These are phyloP conservation scores for Lipomyces orientalis DNA, from an alignment of 805 yeast genomes.

Conservation along the genomic window DNA sequence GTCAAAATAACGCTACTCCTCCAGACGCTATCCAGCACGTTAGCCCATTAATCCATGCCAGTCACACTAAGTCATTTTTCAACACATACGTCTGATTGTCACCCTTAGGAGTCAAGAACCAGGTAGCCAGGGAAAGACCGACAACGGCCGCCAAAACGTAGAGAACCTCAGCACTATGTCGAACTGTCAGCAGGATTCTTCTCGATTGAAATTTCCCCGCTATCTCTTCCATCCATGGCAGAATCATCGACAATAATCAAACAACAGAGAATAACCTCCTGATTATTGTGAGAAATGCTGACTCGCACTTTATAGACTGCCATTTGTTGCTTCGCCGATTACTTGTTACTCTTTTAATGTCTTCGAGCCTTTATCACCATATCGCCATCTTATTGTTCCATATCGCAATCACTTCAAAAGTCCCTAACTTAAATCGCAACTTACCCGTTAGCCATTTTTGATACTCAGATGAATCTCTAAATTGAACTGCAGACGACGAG, in stretches of 20 bases:
- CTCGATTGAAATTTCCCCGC: background rate
- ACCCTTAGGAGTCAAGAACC: slow-evolving; percentile 41
- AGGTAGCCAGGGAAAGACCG: slow-evolving; percentile 35
- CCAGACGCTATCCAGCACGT: slow-evolving; percentile 47
- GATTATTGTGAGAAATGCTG: background rate
- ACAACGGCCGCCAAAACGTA: slow-evolving; percentile 37
- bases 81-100: slow-evolving; percentile 39
- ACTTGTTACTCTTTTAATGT: background rate
- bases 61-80: background rate
- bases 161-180: slow-evolving; percentile 34
- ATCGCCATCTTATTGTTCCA: background rate
- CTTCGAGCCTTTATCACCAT: background rate
- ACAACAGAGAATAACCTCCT: background rate
- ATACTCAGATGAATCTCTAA: background rate
- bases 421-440: background rate
- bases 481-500: background rate
- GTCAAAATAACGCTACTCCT: slow-evolving; percentile 69
- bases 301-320: background rate
- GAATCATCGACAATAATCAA: background rate
- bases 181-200: background rate
- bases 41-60: background rate
- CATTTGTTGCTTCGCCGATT: background rate
- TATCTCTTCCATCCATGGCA: background rate
- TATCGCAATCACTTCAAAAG: background rate
- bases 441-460: slow-evolving; percentile 22